These are phyloP conservation scores for Akanthomyces lecanii DNA, from an alignment of 2,329 filamentous ascomycete genomes.

Conservation along the genomic window DNA sequence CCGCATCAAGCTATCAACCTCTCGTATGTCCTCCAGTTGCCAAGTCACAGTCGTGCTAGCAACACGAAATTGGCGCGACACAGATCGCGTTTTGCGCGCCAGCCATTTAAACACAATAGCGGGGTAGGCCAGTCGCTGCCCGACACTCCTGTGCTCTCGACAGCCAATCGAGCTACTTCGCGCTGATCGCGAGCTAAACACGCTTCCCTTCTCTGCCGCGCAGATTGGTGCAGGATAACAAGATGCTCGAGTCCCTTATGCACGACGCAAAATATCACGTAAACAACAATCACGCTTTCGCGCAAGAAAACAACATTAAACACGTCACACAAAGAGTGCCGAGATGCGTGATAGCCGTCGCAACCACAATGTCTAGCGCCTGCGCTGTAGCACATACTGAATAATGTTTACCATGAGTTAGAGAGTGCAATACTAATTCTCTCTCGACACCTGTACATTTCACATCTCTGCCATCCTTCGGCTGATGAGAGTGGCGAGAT, in stretches of 20 bases:
- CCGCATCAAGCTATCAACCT: too few relatives aligned
- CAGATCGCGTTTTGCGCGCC: slow-evolving; percentile 8
- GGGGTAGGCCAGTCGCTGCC: background rate
- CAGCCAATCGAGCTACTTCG: background rate
- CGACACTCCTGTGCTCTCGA: background rate
- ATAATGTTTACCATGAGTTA: too few relatives aligned
- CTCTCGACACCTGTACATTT: too few relatives aligned
- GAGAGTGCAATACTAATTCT: too few relatives aligned
- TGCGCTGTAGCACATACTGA: too few relatives aligned
- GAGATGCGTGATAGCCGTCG: too few relatives aligned
- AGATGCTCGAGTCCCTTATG: background rate
- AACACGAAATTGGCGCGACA: slow-evolving; percentile 13
- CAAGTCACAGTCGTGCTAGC: background rate
- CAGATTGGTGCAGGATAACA: background rate
- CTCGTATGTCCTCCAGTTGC: too few relatives aligned
- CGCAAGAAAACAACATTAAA: background rate
- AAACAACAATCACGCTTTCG: background rate
- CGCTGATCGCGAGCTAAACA: background rate
- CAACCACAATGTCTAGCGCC: too few relatives aligned
- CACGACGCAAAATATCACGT: background rate
- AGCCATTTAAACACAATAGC: slow-evolving; percentile 3
- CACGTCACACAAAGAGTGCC: too few relatives aligned
- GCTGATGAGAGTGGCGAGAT: too few relatives aligned
- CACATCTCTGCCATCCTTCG: too few relatives aligned
- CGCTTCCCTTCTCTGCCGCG: slow-evolving; percentile 1